Evolutionary conservation across 768 basidiomycete species (phyloP).

Genomic region (Crucibulum laeve): DNA sequence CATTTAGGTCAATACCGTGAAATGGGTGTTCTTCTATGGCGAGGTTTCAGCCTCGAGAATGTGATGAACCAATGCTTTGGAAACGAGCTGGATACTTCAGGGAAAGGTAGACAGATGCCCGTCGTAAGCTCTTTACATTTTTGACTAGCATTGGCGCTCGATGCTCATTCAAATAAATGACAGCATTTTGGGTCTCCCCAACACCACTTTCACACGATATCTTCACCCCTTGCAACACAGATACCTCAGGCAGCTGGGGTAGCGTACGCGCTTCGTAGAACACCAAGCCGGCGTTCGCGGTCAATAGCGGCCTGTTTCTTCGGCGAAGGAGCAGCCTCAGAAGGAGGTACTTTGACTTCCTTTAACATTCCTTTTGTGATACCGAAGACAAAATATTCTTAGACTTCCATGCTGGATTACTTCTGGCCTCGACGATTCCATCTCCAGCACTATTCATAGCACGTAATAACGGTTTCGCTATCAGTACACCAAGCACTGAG

Average conservation of each 20-base stretch:
- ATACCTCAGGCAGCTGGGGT: slow-evolving; percentile 95
- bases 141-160: neutral
- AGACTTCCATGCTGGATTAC: slow-evolving; percentile 91
- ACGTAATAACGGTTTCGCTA: slow-evolving; percentile 90
- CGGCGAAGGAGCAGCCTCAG: slow-evolving; percentile 91
- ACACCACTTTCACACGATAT: slow-evolving; percentile 92
- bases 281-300: slow-evolving; percentile 59
- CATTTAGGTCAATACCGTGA: slow-evolving; percentile 83
- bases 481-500: slow-evolving; percentile 86
- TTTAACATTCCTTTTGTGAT: neutral
- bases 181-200: slow-evolving; percentile 83
- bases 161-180: slow-evolving; percentile 7
- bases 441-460: slow-evolving; percentile 72
- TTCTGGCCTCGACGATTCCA: slow-evolving; percentile 73
- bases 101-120: slow-evolving; percentile 92
- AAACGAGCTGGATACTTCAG: slow-evolving; percentile 71
- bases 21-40: slow-evolving; percentile 87
- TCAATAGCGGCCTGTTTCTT: slow-evolving; percentile 88
- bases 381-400: slow-evolving; percentile 11
- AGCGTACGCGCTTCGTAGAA: slow-evolving; percentile 82
- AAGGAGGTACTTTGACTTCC: slow-evolving; percentile 49
- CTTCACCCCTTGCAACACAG: slow-evolving; percentile 90
- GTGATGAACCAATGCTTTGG: slow-evolving; percentile 93
- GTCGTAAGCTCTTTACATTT: slow-evolving; percentile 49
- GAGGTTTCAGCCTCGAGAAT: slow-evolving; percentile 74